These are phyloP conservation scores for Alternaria tenuissima DNA, from an alignment of 2,329 filamentous ascomycete species.

Conservation along the genomic window DNA sequence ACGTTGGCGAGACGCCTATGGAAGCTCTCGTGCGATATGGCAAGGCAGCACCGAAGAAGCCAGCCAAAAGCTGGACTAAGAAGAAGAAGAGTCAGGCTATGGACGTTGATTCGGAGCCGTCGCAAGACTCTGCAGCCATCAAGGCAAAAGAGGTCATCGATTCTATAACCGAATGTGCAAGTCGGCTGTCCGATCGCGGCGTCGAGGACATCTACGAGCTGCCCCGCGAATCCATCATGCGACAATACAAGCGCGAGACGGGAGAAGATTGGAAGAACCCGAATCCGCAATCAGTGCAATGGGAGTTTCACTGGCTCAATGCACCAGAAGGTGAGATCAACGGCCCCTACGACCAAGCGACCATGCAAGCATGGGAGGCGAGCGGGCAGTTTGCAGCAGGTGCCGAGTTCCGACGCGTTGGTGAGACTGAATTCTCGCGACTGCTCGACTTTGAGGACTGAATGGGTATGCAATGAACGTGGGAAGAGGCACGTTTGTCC, in stretches of 20 bases:
- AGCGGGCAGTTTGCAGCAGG: conserved; percentile 93
- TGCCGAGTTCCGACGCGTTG: conserved; percentile 66
- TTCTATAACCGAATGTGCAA: conserved; percentile 86
- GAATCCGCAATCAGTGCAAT: conserved; percentile 61
- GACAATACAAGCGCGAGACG: conserved; percentile 84
- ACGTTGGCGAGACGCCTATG: conserved; percentile 83
- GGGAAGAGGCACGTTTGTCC: too few species aligned
- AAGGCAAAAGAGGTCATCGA: conserved; percentile 78
- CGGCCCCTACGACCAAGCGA: conserved; percentile 83
- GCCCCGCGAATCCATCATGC: conserved; percentile 81
- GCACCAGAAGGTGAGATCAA: conserved; percentile 81
- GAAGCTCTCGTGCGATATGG: conserved; percentile 87
- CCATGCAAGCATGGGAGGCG: conserved; percentile 90
- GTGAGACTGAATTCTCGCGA: conserved; percentile 54
- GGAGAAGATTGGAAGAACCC: conserved; percentile 82
- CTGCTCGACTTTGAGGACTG: conserved; percentile 50
- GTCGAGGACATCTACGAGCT: conserved; percentile 91
- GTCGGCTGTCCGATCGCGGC: conserved; percentile 82
- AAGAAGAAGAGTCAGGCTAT: conserved; percentile 63
- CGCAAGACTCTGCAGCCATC: conserved; percentile 73
- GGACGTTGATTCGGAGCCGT: conserved; percentile 70
- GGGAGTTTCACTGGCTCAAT: conserved; percentile 95
- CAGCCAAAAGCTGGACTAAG: conserved; percentile 57
- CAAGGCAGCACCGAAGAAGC: conserved; percentile 62
- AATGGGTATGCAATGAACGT: conserved; percentile 4